Base-by-base conservation (phyloP, 176 grass and related monocot species). In the Pontederia paniculata region DNA sequence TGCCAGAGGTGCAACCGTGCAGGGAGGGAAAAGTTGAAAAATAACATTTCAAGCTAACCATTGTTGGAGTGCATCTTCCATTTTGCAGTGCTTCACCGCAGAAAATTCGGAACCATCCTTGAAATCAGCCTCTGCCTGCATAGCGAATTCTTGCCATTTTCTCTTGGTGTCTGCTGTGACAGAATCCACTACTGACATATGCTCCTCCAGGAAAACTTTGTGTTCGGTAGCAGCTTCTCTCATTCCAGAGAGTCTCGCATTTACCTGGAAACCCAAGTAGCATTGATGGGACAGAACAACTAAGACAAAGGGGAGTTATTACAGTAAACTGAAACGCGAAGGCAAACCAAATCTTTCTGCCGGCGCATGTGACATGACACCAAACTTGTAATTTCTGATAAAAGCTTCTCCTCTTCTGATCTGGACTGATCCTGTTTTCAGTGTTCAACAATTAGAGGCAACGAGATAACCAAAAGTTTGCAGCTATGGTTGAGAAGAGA, bases 141-240 rank as follows among this genome's bases (percentile, higher is more conserved):
- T 70, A 9, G 80, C 76, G 62, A 82, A 98, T 60, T 77, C 80
- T 48, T 99, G 87, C 94, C 94, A 99, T 69, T 99, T 99, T 71
- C 94, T 88, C 69, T 99, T 99, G 44, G 83, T 78, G 54, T 99
- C 87, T 48, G 81, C 82, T 2, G 83, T 93, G 48, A 80, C 83
- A 9, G 71, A 67, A 21, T 98, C 75, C 58, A 98, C 65, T 10
- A 63, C 52, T 11, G 72, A 75, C 23, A 76, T 80, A 14, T 93
- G 83, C 58, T 98, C 77, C 50, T 98, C 87, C 17, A 88, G 51
- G 72, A 81, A 84, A 63, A 55, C 67, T 61, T 93, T 91, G 48
- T 74, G 79, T 68, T 81, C 83, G 42, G 73, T 55, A 20, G 87
- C 87, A 63, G 75, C 70, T 45, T 82, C 80, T 22, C 69, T 83